phyloP scores from a whole-genome alignment of 495 filamentous ascomycete genomes.

The Daldinia caldariorum region DNA sequence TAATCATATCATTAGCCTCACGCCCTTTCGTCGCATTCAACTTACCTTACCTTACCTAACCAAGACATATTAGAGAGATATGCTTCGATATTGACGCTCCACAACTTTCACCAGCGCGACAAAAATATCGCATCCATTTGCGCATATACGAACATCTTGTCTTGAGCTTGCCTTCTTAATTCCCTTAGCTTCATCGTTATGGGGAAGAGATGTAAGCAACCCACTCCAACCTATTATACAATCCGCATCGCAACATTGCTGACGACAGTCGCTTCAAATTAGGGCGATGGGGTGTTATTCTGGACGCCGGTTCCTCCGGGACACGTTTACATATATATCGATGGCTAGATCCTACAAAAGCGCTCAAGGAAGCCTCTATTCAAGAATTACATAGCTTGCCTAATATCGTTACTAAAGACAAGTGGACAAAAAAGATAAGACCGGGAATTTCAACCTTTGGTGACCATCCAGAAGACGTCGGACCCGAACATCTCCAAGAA shows the following conservation, averaged over 20 bases:
- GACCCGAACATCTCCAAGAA: slow-evolving; percentile 78
- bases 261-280: slow-evolving; percentile 20
- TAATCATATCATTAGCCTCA: slow-evolving; percentile 14
- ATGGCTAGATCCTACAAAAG: slow-evolving; percentile 81
- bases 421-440: slow-evolving; percentile 92
- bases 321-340: slow-evolving; percentile 93
- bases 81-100: slow-evolving; percentile 36
- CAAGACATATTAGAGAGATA: slow-evolving; percentile 23
- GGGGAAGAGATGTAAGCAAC: slow-evolving; percentile 49
- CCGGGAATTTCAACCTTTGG: slow-evolving; percentile 94
- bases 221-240: background rate
- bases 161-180: slow-evolving; percentile 5
- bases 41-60: too few species aligned
- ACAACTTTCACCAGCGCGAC: slow-evolving; percentile 3
- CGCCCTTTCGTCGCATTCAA: slow-evolving; percentile 9
- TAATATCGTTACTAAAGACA: slow-evolving; percentile 79
- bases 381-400: slow-evolving; percentile 77
- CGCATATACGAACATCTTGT: slow-evolving; percentile 15
- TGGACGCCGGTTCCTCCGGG: slow-evolving; percentile 75
- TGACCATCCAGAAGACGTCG: slow-evolving; percentile 76
- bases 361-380: slow-evolving; percentile 67
- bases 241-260: slow-evolving; percentile 9
- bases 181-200: slow-evolving; percentile 35
- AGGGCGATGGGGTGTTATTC: slow-evolving; percentile 68
- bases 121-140: slow-evolving; percentile 26